Evolutionary conservation across 1,284 basidiomycete species (phyloP), one percentile per base, ranked within the genome.

Genomic region (Golubevia pallescens): DNA sequence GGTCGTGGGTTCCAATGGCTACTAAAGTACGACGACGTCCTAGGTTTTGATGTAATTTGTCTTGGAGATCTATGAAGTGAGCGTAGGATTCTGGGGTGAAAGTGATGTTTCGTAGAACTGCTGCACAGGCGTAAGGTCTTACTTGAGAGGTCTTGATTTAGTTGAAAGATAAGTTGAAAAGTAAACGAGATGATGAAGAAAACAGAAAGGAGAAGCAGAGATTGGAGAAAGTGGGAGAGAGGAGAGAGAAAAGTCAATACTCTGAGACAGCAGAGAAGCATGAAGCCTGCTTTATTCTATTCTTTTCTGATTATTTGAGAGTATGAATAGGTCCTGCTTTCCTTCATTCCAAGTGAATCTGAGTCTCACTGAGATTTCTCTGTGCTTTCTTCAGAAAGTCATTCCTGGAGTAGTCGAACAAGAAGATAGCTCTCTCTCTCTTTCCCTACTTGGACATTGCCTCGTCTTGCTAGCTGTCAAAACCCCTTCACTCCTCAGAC

Each of bases 291-390:
- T n/a, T n/a, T n/a, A n/a, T n/a, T n/a, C n/a, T n/a, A n/a, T n/a
- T n/a, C n/a, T n/a, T n/a, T n/a, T n/a, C n/a, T n/a, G n/a, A n/a
- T n/a, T 71, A 93, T 93, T 82, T 93, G 92, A 2, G 91, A 88
- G 65, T 90, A 87, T 53, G 93, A 87, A 7, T 88, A 90, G 13
- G 91, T 89, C 21, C 91, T 91, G n/a, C 94, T 53, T 56, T 61
- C 57, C 42, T 65, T 24, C 20, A 57, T 56, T 60, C 61, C 56
- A n/a, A 28, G 10, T 16, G 21, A 19, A 55, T 42, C 14, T 32
- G 14, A 55, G n/a, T 48, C 23, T 51, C 51, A 23, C 23, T 8
- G 13, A 21, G 24, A 19, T n/a, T 2, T 20, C 38, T 2, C 16
- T 63, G 58, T 53, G 61, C 52, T 53, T 1, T 53, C 51, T 19